Conservation (phyloP, 257 asterid species). For the Nicotiana benthamiana region DNA sequence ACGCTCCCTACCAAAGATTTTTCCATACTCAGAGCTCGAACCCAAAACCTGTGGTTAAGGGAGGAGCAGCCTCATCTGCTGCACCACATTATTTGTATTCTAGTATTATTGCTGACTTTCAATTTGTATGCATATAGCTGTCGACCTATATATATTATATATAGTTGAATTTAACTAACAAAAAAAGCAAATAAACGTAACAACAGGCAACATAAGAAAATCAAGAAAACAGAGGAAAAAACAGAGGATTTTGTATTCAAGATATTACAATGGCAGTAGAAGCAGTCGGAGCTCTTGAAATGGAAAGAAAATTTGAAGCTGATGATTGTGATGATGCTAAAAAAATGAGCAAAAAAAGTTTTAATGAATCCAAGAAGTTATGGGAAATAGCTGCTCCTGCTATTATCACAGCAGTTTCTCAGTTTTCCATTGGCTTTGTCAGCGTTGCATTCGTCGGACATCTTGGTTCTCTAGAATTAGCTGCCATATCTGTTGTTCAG, state of each 20-base stretch:
- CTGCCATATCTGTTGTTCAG: constrained; percentile 75
- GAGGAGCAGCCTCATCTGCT: too few relatives aligned
- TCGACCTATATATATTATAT: neutral
- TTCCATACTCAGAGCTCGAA: too few relatives aligned
- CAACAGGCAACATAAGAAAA: neutral
- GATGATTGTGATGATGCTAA: constrained; percentile 2
- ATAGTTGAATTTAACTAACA: neutral
- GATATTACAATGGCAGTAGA: neutral
- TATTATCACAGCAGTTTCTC: constrained; percentile 52
- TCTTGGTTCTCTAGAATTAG: constrained; percentile 64
- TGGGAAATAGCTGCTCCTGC: constrained; percentile 78
- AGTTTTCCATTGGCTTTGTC: constrained; percentile 62
- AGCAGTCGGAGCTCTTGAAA: neutral
- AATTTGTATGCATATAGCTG: neutral
- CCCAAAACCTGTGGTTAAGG: too few relatives aligned
- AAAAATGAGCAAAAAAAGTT: neutral
- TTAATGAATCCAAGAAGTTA: constrained; percentile 46
- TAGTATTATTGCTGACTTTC: neutral
- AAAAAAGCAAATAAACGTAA: neutral
- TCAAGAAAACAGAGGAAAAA: neutral
- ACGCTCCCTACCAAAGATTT: too few relatives aligned
- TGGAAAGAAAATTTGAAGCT: neutral
- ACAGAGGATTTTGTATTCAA: neutral
- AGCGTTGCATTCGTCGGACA: constrained; percentile 75
- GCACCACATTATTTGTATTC: neutral